phyloP scores from a whole-genome alignment of 257 asterid species.

The Apocynum venetum region DNA sequence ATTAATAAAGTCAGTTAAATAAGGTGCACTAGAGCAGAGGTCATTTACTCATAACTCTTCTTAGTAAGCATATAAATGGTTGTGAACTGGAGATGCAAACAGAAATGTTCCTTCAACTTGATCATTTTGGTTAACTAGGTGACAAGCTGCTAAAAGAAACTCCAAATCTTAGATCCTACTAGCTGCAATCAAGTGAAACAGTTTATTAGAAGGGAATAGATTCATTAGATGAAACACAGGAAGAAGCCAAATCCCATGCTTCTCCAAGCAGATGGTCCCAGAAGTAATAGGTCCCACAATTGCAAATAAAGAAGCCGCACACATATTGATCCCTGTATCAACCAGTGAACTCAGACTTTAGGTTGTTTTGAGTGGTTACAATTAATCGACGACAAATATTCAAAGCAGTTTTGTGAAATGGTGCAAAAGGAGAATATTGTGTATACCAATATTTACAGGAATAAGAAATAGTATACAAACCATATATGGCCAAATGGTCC shows the following conservation, averaged over 20 bases:
- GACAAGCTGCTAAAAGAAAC: background rate
- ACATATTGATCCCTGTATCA: background rate
- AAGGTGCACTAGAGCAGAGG: background rate
- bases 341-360: background rate
- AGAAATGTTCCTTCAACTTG: background rate
- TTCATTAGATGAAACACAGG: background rate
- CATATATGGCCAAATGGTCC: constrained; percentile 97
- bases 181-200: background rate
- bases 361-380: background rate
- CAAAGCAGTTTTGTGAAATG: background rate
- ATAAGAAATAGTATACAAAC: constrained; percentile 38
- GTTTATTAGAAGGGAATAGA: background rate
- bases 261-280: background rate
- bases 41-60: background rate
- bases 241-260: background rate
- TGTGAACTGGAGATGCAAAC: background rate
- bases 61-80: background rate
- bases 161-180: background rate
- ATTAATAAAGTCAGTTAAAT: background rate
- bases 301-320: background rate
- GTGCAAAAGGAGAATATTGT: background rate
- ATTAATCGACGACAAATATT: background rate
- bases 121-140: constrained; percentile 1
- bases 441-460: background rate
- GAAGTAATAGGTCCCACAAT: background rate